Percentiles rank a stretch among this genome's conserved stretches.
Conservation (phyloP, 495 filamentous ascomycete species). For the Aspergillus biplanus region DNA sequence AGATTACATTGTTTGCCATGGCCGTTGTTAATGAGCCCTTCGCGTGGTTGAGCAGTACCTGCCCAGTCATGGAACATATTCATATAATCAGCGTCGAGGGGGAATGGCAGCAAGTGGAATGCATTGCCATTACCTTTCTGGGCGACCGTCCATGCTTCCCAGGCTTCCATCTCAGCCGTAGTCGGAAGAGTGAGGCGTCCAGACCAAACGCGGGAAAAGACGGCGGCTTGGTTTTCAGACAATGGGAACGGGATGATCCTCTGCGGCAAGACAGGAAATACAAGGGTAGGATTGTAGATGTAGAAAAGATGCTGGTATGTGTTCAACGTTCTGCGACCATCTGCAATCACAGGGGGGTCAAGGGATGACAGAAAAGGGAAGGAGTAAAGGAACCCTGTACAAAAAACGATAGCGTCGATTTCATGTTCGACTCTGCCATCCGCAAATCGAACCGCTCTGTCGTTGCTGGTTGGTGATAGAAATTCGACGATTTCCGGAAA, state of each 20-base stretch:
- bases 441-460: constrained; percentile 55
- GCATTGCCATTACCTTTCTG: constrained; percentile 50
- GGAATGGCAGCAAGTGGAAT: constrained; percentile 72
- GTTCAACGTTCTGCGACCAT: constrained; percentile 69
- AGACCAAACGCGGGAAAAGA: constrained; percentile 76
- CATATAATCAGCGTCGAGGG: constrained; percentile 77
- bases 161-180: constrained; percentile 62
- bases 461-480: constrained; percentile 38
- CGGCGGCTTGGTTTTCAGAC: constrained; percentile 75
- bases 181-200: constrained; percentile 66
- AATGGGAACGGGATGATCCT: constrained; percentile 84
- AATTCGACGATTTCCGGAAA: constrained; percentile 64
- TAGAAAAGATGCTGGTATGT: constrained; percentile 81
- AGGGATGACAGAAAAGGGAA: constrained; percentile 60
- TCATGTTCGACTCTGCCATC: constrained; percentile 52
- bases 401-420: constrained; percentile 61
- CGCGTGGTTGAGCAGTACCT: constrained; percentile 39
- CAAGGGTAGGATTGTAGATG: constrained; percentile 73
- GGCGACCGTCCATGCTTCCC: constrained; percentile 55
- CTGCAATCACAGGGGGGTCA: constrained; percentile 60
- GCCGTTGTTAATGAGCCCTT: constrained; percentile 48
- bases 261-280: constrained; percentile 74
- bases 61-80: constrained; percentile 71
- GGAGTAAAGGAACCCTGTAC: constrained; percentile 63
- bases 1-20: constrained; percentile 64